A percentile compares a stretch with the other conserved stretches of the same genome.
These are phyloP conservation scores for Syzygium jambos DNA, from an alignment of 345 rosid species.

Conservation along the genomic window DNA sequence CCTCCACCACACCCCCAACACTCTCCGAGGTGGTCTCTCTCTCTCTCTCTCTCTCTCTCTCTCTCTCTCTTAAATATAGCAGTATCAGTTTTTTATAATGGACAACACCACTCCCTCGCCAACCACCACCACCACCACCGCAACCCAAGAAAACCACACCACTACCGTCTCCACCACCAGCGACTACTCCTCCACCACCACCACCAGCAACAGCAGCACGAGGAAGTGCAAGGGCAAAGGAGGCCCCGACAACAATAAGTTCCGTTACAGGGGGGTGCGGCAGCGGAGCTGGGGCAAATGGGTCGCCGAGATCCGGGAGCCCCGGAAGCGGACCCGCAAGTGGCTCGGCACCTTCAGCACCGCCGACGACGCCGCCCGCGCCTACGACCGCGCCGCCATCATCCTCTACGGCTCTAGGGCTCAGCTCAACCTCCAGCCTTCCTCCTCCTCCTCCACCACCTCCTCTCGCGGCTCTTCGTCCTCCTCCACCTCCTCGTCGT, in stretches of 20 bases:
- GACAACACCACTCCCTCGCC: background rate
- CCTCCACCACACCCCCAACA: constrained; percentile 10
- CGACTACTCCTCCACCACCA: background rate
- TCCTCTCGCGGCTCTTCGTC: constrained; percentile 20
- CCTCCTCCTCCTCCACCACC: constrained; percentile 23
- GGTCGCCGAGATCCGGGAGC: constrained; percentile 67
- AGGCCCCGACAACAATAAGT: constrained; percentile 51
- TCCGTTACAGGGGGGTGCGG: constrained; percentile 42
- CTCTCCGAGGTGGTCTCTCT: constrained; percentile 16
- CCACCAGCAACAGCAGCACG: background rate
- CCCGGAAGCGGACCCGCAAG: constrained; percentile 66
- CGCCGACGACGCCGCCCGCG: constrained; percentile 86
- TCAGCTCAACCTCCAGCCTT: constrained; percentile 53
- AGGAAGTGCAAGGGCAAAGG: constrained; percentile 42
- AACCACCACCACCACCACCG: background rate
- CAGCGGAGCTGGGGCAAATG: constrained; percentile 66
- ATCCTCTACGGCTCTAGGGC: constrained; percentile 70
- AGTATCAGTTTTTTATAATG: background rate
- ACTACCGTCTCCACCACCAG: constrained; percentile 6
- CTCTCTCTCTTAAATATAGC: background rate
- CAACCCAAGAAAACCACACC: background rate
- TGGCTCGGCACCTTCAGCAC: constrained; percentile 87
- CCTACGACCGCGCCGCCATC: constrained; percentile 78
- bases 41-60: background rate
- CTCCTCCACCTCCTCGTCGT: constrained; percentile 24